phyloP scores from a whole-genome alignment of 495 filamentous ascomycete genomes.

The Emericellopsis terricola region DNA sequence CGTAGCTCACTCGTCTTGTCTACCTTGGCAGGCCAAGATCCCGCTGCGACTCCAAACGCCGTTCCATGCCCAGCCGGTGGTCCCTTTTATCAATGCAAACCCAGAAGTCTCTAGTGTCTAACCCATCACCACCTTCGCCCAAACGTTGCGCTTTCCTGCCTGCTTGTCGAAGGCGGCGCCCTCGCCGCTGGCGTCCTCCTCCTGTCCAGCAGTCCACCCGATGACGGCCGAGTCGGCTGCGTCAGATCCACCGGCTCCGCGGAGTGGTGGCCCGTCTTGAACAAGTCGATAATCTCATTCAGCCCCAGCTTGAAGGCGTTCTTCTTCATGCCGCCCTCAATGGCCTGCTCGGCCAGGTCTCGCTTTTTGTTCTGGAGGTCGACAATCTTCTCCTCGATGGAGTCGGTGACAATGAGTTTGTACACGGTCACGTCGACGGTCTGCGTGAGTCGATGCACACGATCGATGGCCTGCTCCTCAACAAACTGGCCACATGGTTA shows the following conservation, averaged over 20 bases:
- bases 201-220: too few species aligned
- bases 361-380: constrained; percentile 86
- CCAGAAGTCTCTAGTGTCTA: too few species aligned
- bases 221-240: too few species aligned
- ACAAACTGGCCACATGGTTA: constrained; percentile 44
- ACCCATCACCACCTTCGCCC: constrained; percentile 20
- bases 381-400: constrained; percentile 84
- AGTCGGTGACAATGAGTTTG: constrained; percentile 66
- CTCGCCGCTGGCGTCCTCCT: constrained; percentile 6
- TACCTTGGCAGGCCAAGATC: too few species aligned
- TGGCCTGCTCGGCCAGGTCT: constrained; percentile 64
- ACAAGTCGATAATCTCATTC: constrained; percentile 84
- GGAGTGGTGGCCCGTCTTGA: constrained; percentile 45
- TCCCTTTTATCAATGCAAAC: too few species aligned
- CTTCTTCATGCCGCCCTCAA: constrained; percentile 48
- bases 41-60: too few species aligned
- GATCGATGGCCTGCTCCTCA: constrained; percentile 96
- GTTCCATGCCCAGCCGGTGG: too few species aligned
- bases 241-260: too few species aligned
- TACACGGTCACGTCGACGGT: constrained; percentile 87
- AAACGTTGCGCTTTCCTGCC: constrained; percentile 16
- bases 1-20: too few species aligned
- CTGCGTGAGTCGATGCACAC: constrained; percentile 91
- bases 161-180: too few species aligned
- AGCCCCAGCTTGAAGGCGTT: constrained; percentile 67